Base-by-base conservation (phyloP, 768 basidiomycete genomes). In the Hortiboletus campestris region DNA sequence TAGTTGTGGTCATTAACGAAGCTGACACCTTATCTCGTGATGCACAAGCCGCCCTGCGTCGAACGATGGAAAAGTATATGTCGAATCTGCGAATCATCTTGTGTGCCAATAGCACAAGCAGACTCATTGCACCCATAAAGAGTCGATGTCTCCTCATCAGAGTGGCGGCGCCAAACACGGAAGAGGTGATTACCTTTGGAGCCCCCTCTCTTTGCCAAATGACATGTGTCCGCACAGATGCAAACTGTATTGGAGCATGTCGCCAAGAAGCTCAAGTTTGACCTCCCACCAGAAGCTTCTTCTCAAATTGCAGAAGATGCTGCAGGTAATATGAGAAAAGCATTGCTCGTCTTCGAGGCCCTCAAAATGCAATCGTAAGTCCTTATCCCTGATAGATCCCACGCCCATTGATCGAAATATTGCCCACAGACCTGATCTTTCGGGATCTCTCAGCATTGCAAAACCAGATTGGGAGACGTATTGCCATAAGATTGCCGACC, bases 391-490 rank as follows among this genome's bases (percentile, higher is more conserved):
- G 25, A 40, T 46, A 19, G 40, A 39, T 45, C 9, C 2, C 32
- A 51, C 20, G 34, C 28, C 28, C 20, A 29, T 38, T 11, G 22
- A 50, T 58, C 17, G 46, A 41, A 46, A 49, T 46, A 36, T 51
- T 48, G 25, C 9, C 55, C 46, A 13, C 63, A 93, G 91, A 52
- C 89, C 91, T n/a, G 90, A 94, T 69, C 78, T 96, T 38, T 81
- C 84, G 6, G 89, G 90, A 32, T 75, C 88, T 38, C 73, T 94
- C 53, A 79, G 81, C 34, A 93, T 96, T 53, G 93, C 94, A 14
- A 94, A 98, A 72, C 94, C 97, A n/a, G 97, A 99, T 67, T 99
- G 97, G 97, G 97, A 99, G 72, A 91, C 89, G 12, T 99, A 97
- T 68, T 97, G 95, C 62, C 79, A 86, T 62, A 93, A 94, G 68